Percentiles rank a stretch among this genome's conserved stretches.
These are phyloP conservation scores for Xylaria palmicola DNA, from an alignment of 495 filamentous ascomycete species.

Conservation along the genomic window DNA sequence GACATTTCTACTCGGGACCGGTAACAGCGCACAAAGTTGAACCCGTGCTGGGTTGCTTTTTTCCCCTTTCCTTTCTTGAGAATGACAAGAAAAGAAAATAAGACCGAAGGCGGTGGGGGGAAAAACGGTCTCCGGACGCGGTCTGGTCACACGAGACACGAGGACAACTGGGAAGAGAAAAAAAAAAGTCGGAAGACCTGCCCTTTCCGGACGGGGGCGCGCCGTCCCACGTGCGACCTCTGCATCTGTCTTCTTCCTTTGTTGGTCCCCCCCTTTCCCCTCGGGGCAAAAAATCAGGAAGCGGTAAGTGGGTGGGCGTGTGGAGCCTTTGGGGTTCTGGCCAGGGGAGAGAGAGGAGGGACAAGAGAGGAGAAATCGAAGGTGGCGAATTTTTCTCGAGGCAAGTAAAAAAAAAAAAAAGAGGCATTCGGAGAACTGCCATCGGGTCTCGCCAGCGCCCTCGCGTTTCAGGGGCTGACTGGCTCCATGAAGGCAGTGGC, in stretches of 20 bases:
- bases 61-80: no score
- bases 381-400: neutral
- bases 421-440: no score
- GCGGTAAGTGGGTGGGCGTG: neutral
- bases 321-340: neutral
- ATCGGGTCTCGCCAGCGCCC: neutral
- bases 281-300: neutral
- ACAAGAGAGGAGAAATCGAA: no score
- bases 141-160: neutral
- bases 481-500: no score
- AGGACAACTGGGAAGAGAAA: neutral
- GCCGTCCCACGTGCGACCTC: constrained; percentile 4
- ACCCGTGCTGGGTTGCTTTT: no score
- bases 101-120: no score
- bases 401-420: no score
- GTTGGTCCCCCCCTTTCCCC: neutral
- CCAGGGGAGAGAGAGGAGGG: no score
- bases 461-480: no score
- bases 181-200: neutral
- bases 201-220: neutral
- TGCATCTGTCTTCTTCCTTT: neutral
- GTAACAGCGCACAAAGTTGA: no score
- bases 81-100: no score
- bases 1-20: no score
- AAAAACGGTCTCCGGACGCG: neutral